Conservation (phyloP, 2,329 filamentous ascomycete genomes). For the Aspergillus alliaceus region DNA sequence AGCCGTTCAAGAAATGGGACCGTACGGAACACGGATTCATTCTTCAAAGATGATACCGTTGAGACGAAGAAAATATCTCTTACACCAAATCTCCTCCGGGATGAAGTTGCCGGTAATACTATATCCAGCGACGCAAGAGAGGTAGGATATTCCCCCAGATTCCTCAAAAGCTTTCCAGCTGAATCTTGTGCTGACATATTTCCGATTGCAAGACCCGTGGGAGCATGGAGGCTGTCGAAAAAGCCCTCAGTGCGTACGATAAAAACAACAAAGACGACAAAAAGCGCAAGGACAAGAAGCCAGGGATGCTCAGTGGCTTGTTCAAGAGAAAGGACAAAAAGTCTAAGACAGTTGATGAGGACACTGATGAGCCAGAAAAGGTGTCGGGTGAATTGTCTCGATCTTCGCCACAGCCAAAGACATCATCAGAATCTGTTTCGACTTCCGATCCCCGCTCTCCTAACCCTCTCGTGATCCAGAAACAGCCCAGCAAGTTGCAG, state of each 20-base stretch:
- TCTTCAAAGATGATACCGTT: slow-evolving; percentile 93
- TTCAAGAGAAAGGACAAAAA: slow-evolving; percentile 68
- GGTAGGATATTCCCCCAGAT: slow-evolving; percentile 23
- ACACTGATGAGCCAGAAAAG: slow-evolving; percentile 56
- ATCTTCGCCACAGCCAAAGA: slow-evolving; percentile 45
- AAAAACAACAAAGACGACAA: slow-evolving; percentile 72
- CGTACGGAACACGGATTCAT: slow-evolving; percentile 88
- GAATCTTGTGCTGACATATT: slow-evolving; percentile 7
- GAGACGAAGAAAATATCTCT: slow-evolving; percentile 98
- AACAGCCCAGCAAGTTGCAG: slow-evolving; percentile 67
- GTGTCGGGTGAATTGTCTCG: slow-evolving; percentile 59
- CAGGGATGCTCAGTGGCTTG: slow-evolving; percentile 69
- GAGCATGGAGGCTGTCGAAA: slow-evolving; percentile 77
- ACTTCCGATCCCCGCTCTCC: slow-evolving; percentile 35
- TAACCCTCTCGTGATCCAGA: slow-evolving; percentile 47
- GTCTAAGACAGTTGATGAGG: slow-evolving; percentile 47
- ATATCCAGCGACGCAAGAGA: slow-evolving; percentile 39
- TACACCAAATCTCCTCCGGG: slow-evolving; percentile 86
- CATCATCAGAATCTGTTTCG: slow-evolving; percentile 43
- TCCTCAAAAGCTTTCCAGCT: background rate
- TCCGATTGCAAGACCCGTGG: slow-evolving; percentile 53
- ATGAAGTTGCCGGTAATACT: slow-evolving; percentile 58
- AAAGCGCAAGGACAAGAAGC: slow-evolving; percentile 71
- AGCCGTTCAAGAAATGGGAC: slow-evolving; percentile 76
- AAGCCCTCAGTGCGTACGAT: slow-evolving; percentile 62